A percentile compares a stretch with the other conserved stretches of the same genome.
phyloP scores from a whole-genome alignment of 2,329 filamentous ascomycete species.

The Diaporthe aspalathi region DNA sequence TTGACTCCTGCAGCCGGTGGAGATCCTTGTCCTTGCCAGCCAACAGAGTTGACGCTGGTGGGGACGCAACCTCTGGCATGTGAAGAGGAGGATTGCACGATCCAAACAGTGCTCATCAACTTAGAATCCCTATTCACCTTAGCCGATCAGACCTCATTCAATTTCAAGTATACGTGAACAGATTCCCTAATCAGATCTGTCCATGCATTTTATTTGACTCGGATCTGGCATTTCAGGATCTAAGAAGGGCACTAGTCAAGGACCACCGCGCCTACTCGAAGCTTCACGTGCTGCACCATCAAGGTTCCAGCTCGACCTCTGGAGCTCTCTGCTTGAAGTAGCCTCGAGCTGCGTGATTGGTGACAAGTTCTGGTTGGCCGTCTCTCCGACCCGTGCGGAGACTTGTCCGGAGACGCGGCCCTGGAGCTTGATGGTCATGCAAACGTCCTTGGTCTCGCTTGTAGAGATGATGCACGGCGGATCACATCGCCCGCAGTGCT shows the following conservation, averaged over 20 bases:
- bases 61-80: neutral
- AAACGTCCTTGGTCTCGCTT: neutral
- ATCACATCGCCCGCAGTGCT: neutral
- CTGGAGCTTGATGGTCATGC: constrained; percentile 18
- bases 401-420: neutral
- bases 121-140: too few species aligned
- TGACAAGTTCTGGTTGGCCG: neutral
- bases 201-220: constrained; percentile 2
- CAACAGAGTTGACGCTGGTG: neutral
- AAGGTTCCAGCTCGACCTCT: neutral
- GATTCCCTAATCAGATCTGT: neutral
- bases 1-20: neutral
- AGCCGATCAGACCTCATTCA: too few species aligned
- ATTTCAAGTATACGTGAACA: neutral
- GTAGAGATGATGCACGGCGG: neutral
- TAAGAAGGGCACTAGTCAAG: neutral
- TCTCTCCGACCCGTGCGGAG: constrained; percentile 4
- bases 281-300: constrained; percentile 20
- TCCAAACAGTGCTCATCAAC: neutral
- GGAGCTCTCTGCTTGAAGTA: neutral
- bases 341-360: neutral
- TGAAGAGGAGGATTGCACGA: constrained; percentile 11
- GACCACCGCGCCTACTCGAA: neutral
- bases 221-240: constrained; percentile 21
- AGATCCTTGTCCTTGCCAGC: neutral